Evolutionary conservation across 257 asterid genomes (phyloP), one percentile per base, ranked within the genome.

Genomic region (Rauvolfia tetraphylla): DNA sequence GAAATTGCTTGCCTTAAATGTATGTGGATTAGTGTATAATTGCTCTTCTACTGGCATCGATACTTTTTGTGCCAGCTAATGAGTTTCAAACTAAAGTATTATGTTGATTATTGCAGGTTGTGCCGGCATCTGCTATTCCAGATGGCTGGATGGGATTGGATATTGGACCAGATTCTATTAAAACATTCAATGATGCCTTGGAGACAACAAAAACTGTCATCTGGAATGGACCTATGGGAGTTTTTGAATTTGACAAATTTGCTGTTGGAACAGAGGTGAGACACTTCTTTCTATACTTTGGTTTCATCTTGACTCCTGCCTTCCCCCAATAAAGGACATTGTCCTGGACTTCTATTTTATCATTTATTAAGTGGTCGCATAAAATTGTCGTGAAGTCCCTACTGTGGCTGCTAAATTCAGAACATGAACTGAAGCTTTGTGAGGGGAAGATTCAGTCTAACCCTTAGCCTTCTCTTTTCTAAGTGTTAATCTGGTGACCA

Each of bases 201-300:
- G 97, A 85, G 59, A 89, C 93, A 23, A 90, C 96, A 17, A 76
- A 90, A 82, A 92, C 98, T 11, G 88, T 92, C 46, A 92, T 92
- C 63, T 92, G 98, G 98, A 92, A 92, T 34, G 98, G 98, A 74
- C 98, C 98, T 6, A 92, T 92, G 98, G 97, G 98, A 75, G 98
- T 91, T 58, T 92, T 92, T 78, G 98, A 92, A 80, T 92, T 92
- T 74, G 96, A 91, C 71, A 92, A 92, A 86, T 92, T 92, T 82
- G 98, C 98, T 12, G 48, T 58, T 2, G 98, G 98, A 84, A 92
- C 97, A 56, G 97, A 89, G 96, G 98, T 90, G 78, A 41, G 33
- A 65, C 49, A 54, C 34, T 53, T 70, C 68, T n/a, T 36, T 72
- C 41, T 63, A 31, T 15, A 58, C 51, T 75, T 76, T 46, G 12